Evolutionary conservation across 140 eudicot genomes (phyloP).

Genomic region (Stevia rebaudiana): DNA sequence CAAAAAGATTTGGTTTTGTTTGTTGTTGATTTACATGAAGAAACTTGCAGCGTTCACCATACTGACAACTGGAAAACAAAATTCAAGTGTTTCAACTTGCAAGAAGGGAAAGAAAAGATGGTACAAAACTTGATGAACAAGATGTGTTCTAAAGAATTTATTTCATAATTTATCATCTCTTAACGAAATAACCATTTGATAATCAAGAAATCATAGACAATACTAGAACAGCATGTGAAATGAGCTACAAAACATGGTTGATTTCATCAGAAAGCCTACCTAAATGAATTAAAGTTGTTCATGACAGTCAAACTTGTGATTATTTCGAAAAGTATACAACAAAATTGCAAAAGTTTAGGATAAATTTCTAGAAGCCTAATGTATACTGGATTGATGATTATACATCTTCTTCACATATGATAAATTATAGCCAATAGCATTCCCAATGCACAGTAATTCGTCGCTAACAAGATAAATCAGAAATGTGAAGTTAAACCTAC

Average conservation of each 20-base stretch:
- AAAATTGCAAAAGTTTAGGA: not conserved
- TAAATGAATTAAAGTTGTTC: not conserved
- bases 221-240: not conserved
- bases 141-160: not conserved
- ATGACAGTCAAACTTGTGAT: not conserved
- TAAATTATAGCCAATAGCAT: not conserved
- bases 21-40: constrained; percentile 64
- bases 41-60: constrained; percentile 78
- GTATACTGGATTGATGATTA: no score
- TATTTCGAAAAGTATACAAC: not conserved
- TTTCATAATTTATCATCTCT: not conserved
- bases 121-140: constrained; percentile 1
- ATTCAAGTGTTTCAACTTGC: constrained; percentile 12
- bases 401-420: not conserved
- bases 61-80: constrained; percentile 60
- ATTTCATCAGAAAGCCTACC: not conserved
- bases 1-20: constrained; percentile 54
- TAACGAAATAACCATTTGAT: not conserved
- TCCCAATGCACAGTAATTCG: not conserved
- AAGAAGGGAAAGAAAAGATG: not conserved
- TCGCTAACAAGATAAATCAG: not conserved
- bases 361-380: no score
- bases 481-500: constrained; percentile 1
- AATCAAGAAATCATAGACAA: not conserved
- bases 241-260: not conserved